These are phyloP conservation scores for Didymellaceae sp. DNA, from an alignment of 2,329 filamentous ascomycete species.

Conservation along the genomic window DNA sequence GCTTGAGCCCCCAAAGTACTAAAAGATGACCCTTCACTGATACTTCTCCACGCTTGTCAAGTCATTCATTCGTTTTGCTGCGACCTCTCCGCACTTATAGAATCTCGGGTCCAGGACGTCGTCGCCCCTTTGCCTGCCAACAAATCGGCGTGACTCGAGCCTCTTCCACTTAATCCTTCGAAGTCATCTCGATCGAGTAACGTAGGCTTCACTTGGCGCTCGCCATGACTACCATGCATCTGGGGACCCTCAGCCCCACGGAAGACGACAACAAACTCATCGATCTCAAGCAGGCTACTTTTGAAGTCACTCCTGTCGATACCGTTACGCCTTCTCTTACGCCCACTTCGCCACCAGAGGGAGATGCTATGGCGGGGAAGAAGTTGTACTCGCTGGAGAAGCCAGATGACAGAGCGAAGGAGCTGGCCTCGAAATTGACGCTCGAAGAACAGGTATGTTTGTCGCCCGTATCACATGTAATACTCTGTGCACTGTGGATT, in stretches of 20 bases:
- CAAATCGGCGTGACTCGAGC: constrained; percentile 36
- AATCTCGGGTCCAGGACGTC: no score
- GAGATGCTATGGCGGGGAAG: constrained; percentile 41
- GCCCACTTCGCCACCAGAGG: constrained; percentile 33
- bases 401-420: constrained; percentile 44
- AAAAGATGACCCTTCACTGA: constrained; percentile 47
- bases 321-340: constrained; percentile 38
- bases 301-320: constrained; percentile 38
- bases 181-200: constrained; percentile 26
- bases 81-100: constrained; percentile 14
- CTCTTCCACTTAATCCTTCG: constrained; percentile 36
- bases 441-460: constrained; percentile 49
- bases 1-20: constrained; percentile 42
- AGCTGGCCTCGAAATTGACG: constrained; percentile 45
- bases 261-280: constrained; percentile 32
- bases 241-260: constrained; percentile 37
- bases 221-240: constrained; percentile 42
- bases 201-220: constrained; percentile 32
- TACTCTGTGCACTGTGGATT: not conserved
- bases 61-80: constrained; percentile 19
- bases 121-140: constrained; percentile 19
- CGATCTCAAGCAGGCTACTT: constrained; percentile 43
- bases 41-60: constrained; percentile 25
- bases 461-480: not conserved
- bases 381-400: constrained; percentile 41